These are phyloP conservation scores for Salvia splendens DNA, from an alignment of 257 asterid species.

Conservation along the genomic window DNA sequence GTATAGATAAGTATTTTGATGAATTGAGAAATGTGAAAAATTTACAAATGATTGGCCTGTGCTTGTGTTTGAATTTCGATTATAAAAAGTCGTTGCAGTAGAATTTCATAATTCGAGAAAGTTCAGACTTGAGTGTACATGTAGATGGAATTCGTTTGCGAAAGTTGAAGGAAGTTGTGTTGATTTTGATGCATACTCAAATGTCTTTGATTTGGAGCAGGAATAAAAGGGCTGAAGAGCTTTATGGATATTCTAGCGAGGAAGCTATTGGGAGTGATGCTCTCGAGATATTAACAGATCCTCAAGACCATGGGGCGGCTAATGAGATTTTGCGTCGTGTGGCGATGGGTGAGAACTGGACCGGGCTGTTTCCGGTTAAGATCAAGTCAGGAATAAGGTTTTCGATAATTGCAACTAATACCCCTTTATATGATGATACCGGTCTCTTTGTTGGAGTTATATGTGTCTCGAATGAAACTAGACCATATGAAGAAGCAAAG, in stretches of 20 bases:
- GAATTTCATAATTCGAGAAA: too few relatives aligned
- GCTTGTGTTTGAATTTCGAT: neutral
- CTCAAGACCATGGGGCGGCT: conserved; percentile 48
- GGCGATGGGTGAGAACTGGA: conserved; percentile 74
- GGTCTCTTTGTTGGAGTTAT: conserved; percentile 69
- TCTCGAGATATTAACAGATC: conserved; percentile 55
- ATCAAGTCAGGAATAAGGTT: conserved; percentile 65
- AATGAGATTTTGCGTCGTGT: conserved; percentile 54
- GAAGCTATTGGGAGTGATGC: conserved; percentile 72
- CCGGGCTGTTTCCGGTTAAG: conserved; percentile 77
- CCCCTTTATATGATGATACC: conserved; percentile 83
- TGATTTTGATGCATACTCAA: neutral
- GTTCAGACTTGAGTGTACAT: neutral
- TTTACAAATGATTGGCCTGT: too few relatives aligned
- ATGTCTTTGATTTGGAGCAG: conserved; percentile 41
- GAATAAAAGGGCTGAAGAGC: conserved; percentile 76
- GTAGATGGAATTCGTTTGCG: neutral
- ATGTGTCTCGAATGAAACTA: conserved; percentile 64
- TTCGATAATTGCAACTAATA: conserved; percentile 54
- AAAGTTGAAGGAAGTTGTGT: neutral
- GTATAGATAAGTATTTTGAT: conserved; percentile 20
- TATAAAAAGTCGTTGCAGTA: too few relatives aligned
- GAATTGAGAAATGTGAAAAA: neutral
- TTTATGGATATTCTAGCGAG: conserved; percentile 66
- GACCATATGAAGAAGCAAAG: conserved; percentile 57